Evolutionary conservation across 129 eudicot species (phyloP), one percentile per base, ranked within the genome.

Genomic region (Helichrysum umbraculigerum): DNA sequence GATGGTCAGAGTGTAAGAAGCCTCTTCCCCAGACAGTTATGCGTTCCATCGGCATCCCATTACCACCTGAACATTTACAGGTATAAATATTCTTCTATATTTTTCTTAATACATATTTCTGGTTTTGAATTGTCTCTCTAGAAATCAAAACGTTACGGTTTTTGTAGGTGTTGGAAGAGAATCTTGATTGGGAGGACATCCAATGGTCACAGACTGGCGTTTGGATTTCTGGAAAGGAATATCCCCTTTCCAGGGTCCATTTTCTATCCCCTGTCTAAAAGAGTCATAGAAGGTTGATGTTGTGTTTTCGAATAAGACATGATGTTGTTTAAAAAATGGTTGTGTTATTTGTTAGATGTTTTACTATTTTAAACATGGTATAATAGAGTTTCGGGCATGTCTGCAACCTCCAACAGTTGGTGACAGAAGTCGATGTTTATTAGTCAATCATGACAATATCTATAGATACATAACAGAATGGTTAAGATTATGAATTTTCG

Each of bases 181-280:
- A 91, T 79, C 82, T 94, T 52, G 99, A 94, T 61, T 94, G 99
- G 99, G 99, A 94, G 68, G 96, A 94, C 79, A 92, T 94, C 66
- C 85, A 87, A 69, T 94, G 99, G 99, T 89, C 97, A 37, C 91
- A 91, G 34, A 89, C 97, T 21, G 97, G 99, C 57, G 93, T 88
- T 66, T 87, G 90, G 96, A 83, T 94, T 42, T 87, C 88, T n/a
- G 99, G 97, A 74, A 91, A 84, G 71, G 96, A 89, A 66, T 91
- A 89, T 78, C 85, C 78, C 54, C 92, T 94, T 71, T 91, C 92
- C 35, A 83, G 99, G 81, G 92, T 89, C 41, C 97, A 91, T 84
- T 94, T 91, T 81, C 87, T 94, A 21, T 85, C 98, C 8, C 91
- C 91, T 0, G 68, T 79, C 5, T 80, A 80, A 68, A 80, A 22